These are phyloP conservation scores for Suhomyces taliae DNA, from an alignment of 1,139 yeast species.

Conservation along the genomic window DNA sequence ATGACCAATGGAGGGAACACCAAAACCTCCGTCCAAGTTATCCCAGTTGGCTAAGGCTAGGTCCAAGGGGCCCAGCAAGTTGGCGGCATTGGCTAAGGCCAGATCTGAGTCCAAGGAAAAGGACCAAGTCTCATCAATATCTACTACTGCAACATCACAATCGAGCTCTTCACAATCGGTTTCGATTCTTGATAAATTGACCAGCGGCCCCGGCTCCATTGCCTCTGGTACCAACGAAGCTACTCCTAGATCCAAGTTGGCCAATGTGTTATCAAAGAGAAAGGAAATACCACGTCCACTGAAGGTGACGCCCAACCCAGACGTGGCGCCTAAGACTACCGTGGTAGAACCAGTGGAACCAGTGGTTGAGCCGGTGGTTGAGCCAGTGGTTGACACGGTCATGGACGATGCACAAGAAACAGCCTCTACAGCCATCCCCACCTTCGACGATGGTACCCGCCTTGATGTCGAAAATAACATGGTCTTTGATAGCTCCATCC, in stretches of 20 bases:
- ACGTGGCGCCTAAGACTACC: not conserved
- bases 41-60: constrained; percentile 17
- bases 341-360: not conserved
- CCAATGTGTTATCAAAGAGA: not conserved
- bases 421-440: not conserved
- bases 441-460: not conserved
- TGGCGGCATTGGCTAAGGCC: constrained; percentile 50
- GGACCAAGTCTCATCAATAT: no score
- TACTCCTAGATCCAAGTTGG: not conserved
- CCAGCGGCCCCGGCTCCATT: not conserved
- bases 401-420: not conserved
- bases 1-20: not conserved
- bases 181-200: constrained; percentile 12
- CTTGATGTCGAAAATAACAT: constrained; percentile 10
- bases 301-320: not conserved
- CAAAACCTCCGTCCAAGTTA: constrained; percentile 13
- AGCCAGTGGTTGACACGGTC: not conserved
- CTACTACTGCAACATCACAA: not conserved
- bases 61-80: constrained; percentile 17
- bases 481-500: constrained; percentile 22
- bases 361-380: not conserved
- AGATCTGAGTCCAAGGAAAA: constrained; percentile 23
- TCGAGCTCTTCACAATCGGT: constrained; percentile 5
- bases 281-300: not conserved
- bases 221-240: not conserved